Evolutionary conservation across 1,284 basidiomycete genomes (phyloP).

Genomic region (Trametes hirsuta): DNA sequence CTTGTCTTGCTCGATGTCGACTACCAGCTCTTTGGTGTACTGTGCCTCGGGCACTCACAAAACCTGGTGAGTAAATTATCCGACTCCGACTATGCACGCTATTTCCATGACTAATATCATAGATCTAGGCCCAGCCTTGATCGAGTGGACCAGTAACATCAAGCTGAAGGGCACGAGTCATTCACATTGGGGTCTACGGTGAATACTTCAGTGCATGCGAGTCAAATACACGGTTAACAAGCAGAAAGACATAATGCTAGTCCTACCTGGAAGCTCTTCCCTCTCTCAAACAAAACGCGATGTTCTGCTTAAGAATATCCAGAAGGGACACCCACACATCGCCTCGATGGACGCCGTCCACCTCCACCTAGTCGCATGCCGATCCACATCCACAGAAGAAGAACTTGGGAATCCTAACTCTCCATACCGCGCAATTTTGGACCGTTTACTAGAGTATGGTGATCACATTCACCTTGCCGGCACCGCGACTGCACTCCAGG

Average conservation of each 20-base stretch:
- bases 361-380: constrained; percentile 83
- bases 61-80: background rate
- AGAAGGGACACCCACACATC: constrained; percentile 56
- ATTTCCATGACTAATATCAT: background rate
- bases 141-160: background rate
- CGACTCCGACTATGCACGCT: too few species aligned
- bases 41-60: background rate
- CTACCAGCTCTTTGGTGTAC: background rate
- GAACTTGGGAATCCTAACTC: constrained; percentile 54
- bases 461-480: constrained; percentile 65
- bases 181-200: background rate
- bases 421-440: constrained; percentile 57
- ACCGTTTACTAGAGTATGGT: constrained; percentile 86
- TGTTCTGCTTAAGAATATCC: constrained; percentile 68
- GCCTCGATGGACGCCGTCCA: constrained; percentile 82
- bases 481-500: constrained; percentile 47
- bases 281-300: constrained; percentile 74
- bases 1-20: constrained; percentile 19
- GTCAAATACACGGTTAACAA: background rate
- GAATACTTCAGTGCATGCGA: background rate
- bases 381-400: constrained; percentile 48
- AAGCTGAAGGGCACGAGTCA: background rate
- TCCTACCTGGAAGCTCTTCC: constrained; percentile 74
- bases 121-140: background rate
- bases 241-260: constrained; percentile 49